These are phyloP conservation scores for Vanderwaltozyma yarrowii DNA, from an alignment of 805 yeast species.

Conservation along the genomic window DNA sequence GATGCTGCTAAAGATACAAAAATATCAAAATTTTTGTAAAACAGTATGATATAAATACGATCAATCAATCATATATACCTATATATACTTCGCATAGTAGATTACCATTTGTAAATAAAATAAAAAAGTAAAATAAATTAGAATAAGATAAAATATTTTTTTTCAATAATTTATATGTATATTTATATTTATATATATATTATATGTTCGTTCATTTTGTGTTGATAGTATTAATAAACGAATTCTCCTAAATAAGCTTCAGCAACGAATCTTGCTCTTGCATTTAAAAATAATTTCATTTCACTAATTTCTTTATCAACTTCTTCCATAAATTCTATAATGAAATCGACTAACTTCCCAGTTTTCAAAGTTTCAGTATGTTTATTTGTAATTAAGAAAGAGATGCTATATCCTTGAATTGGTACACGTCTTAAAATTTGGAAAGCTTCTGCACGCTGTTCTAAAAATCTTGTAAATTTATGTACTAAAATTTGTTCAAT, in stretches of 20 bases:
- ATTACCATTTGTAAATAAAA: no score
- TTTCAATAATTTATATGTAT: not conserved
- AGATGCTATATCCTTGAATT: conserved; percentile 82
- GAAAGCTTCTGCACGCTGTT: conserved; percentile 93
- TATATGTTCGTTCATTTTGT: no score
- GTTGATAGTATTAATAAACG: conserved; percentile 49
- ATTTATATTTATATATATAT: not conserved
- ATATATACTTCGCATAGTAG: not conserved
- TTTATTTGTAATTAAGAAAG: conserved; percentile 84
- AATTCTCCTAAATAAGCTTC: conserved; percentile 90
- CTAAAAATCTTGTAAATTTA: conserved; percentile 86
- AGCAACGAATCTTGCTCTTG: conserved; percentile 95
- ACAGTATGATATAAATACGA: no score
- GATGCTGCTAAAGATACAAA: conserved; percentile 30
- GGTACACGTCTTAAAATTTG: conserved; percentile 87
- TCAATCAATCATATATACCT: not conserved
- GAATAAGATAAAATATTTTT: not conserved
- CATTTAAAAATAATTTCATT: conserved; percentile 92
- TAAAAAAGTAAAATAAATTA: no score
- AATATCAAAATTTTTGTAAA: conserved; percentile 30
- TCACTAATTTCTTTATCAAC: conserved; percentile 98
- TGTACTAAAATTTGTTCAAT: conserved; percentile 91
- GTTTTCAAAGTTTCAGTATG: conserved; percentile 95
- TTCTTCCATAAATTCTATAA: conserved; percentile 97
- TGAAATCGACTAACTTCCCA: conserved; percentile 90